Evolutionary conservation across 169 alveolate species (phyloP), one percentile per base, ranked within the genome.

Genomic region (Cryptosporidium sp.): DNA sequence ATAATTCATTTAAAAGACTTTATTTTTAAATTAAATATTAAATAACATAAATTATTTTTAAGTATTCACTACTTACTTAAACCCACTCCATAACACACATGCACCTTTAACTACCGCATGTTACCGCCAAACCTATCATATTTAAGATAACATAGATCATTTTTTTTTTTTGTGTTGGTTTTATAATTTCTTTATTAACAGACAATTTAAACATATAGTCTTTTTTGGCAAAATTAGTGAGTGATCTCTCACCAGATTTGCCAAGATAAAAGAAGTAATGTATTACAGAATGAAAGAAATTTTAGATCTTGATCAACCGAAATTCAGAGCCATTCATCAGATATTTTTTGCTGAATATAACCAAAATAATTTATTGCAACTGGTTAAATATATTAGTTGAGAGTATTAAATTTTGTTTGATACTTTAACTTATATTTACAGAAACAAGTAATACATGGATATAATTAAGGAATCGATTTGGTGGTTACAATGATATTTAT

Each of bases 51-150:
- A 55, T 23, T 55, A 55, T 21, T 16, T 55, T 26, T 21, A 55
- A 26, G 10, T 21, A 55, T 55, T 55, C 4, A 55, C 37, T 55
- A 55, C 18, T 29, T 65, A 2, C 50, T 3, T 35, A 69, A 69
- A n/a, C 84, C 29, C 62, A 21, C 62, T 69, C 43, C 37, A 37
- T 1, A 71, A 71, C 86, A 73, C 86, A 73, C 86, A 73, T 73
- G 86, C 86, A 73, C 86, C 86, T 73, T 73, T 55, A 31, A 58
- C 59, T 39, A 55, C 45, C 69, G 86, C 69, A 73, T 50, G 69
- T 37, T 73, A 52, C 86, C 86, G 86, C 86, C 86, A 59, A 71
- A 26, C 43, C 21, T 21, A 48, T 48, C 55, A n/a, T 21, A 26
- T 55, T n/a, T 23, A 55, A 55, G 37, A 21, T 5, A 6, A n/a